Evolutionary conservation across 345 rosid species (phyloP).

Genomic region (Lepidium didymum): DNA sequence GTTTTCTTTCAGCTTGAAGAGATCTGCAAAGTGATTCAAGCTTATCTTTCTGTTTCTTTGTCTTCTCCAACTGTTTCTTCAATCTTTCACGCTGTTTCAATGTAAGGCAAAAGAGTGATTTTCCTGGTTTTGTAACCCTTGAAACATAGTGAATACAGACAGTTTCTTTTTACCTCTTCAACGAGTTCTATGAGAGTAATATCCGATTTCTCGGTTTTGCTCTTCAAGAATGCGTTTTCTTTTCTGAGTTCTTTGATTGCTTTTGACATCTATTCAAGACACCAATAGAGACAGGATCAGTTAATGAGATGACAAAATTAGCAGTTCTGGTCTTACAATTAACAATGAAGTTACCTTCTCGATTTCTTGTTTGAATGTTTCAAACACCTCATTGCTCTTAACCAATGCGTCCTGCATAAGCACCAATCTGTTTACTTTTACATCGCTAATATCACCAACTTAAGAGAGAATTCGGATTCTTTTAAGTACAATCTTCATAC

Average conservation of each 20-base stretch:
- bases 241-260: slow-evolving; percentile 78
- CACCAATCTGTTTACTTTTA: background rate
- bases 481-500: background rate
- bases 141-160: background rate
- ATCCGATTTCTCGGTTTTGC: slow-evolving; percentile 80
- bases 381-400: slow-evolving; percentile 93
- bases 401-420: slow-evolving; percentile 78
- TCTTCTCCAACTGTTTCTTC: slow-evolving; percentile 79
- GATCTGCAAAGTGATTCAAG: slow-evolving; percentile 85
- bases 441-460: background rate
- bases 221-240: slow-evolving; percentile 80
- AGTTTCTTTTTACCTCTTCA: slow-evolving; percentile 57
- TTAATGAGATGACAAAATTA: background rate
- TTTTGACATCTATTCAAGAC: slow-evolving; percentile 65
- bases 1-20: slow-evolving; percentile 91
- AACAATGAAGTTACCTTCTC: slow-evolving; percentile 51
- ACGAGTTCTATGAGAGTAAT: slow-evolving; percentile 69
- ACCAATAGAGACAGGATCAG: background rate
- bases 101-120: background rate
- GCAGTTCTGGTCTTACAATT: background rate
- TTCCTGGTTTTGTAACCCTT: background rate
- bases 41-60: slow-evolving; percentile 87
- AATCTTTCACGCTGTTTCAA: slow-evolving; percentile 55
- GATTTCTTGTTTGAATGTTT: slow-evolving; percentile 88
- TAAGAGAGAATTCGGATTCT: background rate